Percentiles rank a stretch among this genome's conserved stretches.
phyloP scores from a whole-genome alignment of 768 basidiomycete species.

The Phaffia tasmanica region DNA sequence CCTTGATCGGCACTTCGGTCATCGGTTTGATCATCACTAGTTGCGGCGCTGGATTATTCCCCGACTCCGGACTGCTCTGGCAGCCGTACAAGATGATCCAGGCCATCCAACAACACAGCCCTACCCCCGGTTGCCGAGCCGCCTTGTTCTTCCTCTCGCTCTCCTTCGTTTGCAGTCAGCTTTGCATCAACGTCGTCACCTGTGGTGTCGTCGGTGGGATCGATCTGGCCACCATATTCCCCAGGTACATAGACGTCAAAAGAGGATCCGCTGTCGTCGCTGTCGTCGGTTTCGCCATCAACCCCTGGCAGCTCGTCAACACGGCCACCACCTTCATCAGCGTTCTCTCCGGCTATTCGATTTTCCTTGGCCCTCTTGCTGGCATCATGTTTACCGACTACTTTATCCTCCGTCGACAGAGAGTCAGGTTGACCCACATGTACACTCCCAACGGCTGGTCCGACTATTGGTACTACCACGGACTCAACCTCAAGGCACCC shows the following conservation, averaged over 20 bases:
- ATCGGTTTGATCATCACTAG: constrained; percentile 34
- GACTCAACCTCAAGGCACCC: constrained; percentile 18
- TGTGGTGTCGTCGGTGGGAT: constrained; percentile 23
- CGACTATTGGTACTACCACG: constrained; percentile 26
- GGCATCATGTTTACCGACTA: constrained; percentile 25
- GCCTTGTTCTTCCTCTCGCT: constrained; percentile 35
- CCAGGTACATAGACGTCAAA: constrained; percentile 11
- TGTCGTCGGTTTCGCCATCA: constrained; percentile 15
- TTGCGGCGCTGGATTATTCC: constrained; percentile 32
- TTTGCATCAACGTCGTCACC: constrained; percentile 31
- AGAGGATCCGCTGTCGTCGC: constrained; percentile 14
- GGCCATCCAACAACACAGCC: constrained; percentile 24
- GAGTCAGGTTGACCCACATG: constrained; percentile 14
- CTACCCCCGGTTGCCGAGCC: constrained; percentile 31
- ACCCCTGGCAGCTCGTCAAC: constrained; percentile 20
- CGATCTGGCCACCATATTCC: constrained; percentile 27
- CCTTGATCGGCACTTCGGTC: constrained; percentile 27
- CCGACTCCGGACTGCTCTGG: constrained; percentile 30
- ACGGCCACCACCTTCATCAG: constrained; percentile 16
- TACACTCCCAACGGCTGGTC: constrained; percentile 2
- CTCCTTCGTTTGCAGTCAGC: constrained; percentile 31
- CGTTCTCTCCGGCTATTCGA: constrained; percentile 14
- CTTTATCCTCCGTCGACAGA: constrained; percentile 14
- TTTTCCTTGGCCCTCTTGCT: constrained; percentile 21
- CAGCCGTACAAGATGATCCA: constrained; percentile 25